phyloP scores from a whole-genome alignment of 2,329 filamentous ascomycete genomes.

The Neonectria neomacrospora region DNA sequence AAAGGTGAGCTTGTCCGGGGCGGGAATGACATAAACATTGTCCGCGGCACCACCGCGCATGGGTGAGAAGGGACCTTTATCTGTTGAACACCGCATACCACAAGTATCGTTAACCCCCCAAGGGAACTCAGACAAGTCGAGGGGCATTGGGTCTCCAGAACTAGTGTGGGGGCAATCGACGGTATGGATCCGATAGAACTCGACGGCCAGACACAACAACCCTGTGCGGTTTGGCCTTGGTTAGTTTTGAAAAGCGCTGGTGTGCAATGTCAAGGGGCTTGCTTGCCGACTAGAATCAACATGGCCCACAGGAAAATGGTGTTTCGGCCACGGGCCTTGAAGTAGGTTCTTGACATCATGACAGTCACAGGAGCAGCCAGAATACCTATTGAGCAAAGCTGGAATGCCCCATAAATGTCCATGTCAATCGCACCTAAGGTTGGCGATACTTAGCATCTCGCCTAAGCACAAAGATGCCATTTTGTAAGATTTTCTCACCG shows the following conservation, averaged over 20 bases:
- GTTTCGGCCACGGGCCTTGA: conserved; percentile 70
- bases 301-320: conserved; percentile 74
- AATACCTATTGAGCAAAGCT: conserved; percentile 73
- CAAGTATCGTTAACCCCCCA: conserved; percentile 57
- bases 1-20: conserved; percentile 66
- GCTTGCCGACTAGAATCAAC: conserved; percentile 67
- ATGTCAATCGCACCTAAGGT: conserved; percentile 69
- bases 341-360: conserved; percentile 71
- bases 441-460: not conserved
- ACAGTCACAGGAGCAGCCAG: conserved; percentile 72
- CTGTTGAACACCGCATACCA: conserved; percentile 57
- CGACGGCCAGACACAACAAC: conserved; percentile 69
- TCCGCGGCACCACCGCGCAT: conserved; percentile 65
- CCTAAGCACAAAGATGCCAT: not conserved
- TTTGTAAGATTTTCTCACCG: conserved; percentile 57
- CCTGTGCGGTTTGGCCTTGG: conserved; percentile 50
- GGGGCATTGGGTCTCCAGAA: conserved; percentile 50
- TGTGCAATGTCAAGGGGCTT: rapidly evolving
- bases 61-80: conserved; percentile 62
- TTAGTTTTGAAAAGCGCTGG: rapidly evolving
- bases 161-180: conserved; percentile 56
- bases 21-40: conserved; percentile 72
- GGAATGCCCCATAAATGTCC: conserved; percentile 75
- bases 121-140: conserved; percentile 53
- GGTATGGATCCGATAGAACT: conserved; percentile 68